phyloP scores from a whole-genome alignment of 192 early-diverging fungal genomes.

The Coemansia sp. region DNA sequence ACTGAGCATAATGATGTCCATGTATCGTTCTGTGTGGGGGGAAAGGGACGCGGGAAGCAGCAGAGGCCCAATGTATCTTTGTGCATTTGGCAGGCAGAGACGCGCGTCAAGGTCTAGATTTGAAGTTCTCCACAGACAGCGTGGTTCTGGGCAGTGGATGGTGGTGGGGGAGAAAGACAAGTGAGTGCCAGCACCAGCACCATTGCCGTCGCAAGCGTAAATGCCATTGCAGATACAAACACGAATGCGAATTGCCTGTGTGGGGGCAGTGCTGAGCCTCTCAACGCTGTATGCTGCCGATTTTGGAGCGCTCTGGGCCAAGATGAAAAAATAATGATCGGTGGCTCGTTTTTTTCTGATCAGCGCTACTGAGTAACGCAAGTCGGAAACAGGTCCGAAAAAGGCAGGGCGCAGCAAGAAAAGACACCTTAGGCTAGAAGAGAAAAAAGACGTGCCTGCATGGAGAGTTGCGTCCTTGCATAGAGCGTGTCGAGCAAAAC shows the following conservation, averaged over 20 bases:
- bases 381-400: conserved; percentile 1
- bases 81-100: background rate
- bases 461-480: conserved; percentile 4
- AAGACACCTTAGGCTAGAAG: background rate
- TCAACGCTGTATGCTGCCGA: too few relatives aligned
- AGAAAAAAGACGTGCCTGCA: conserved; percentile 6
- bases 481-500: background rate
- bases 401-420: background rate
- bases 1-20: background rate
- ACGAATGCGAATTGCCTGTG: too few relatives aligned
- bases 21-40: conserved; percentile 5
- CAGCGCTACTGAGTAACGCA: background rate
- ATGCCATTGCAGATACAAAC: too few relatives aligned
- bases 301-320: background rate
- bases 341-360: background rate
- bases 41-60: background rate
- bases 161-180: background rate
- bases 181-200: background rate
- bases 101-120: background rate
- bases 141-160: too few relatives aligned
- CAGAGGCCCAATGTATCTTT: too few relatives aligned
- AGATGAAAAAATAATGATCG: background rate
- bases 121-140: too few relatives aligned
- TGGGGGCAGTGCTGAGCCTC: too few relatives aligned
- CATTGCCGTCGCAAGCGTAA: too few relatives aligned